phyloP scores from a whole-genome alignment of 129 eudicot species.

The Heracleum sosnowskyi region DNA sequence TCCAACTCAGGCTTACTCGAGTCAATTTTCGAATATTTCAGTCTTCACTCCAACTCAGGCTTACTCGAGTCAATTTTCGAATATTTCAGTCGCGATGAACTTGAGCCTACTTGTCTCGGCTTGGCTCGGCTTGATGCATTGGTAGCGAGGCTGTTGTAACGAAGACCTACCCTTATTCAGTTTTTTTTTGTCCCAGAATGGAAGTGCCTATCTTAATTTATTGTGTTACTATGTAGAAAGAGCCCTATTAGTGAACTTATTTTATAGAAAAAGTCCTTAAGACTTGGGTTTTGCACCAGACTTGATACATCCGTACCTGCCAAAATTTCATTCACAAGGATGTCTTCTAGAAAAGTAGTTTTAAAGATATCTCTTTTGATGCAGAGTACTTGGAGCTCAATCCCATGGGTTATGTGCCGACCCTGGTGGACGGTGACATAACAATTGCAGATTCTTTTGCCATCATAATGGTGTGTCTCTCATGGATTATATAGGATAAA shows the following conservation, averaged over 20 bases:
- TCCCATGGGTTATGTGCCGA: constrained; percentile 82
- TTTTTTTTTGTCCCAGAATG: background rate
- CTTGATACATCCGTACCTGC: background rate
- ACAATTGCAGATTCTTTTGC: constrained; percentile 77
- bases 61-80: no score
- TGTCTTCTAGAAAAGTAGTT: background rate
- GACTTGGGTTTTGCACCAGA: background rate
- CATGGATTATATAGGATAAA: background rate
- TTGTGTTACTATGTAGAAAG: background rate
- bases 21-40: no score
- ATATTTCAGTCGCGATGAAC: background rate
- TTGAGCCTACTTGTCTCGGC: background rate
- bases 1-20: background rate
- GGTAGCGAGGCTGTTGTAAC: background rate
- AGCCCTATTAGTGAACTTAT: background rate
- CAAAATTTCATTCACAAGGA: background rate
- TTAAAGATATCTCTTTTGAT: background rate
- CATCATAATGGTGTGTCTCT: constrained; percentile 53
- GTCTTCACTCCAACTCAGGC: no score
- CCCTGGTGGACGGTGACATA: constrained; percentile 64
- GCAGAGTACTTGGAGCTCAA: constrained; percentile 63
- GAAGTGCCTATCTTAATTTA: background rate
- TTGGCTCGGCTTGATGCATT: background rate
- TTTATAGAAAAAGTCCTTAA: background rate
- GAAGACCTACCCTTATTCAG: background rate